Base-by-base conservation (phyloP, 2,329 filamentous ascomycete species). In the Phyllosticta citribraziliensis region DNA sequence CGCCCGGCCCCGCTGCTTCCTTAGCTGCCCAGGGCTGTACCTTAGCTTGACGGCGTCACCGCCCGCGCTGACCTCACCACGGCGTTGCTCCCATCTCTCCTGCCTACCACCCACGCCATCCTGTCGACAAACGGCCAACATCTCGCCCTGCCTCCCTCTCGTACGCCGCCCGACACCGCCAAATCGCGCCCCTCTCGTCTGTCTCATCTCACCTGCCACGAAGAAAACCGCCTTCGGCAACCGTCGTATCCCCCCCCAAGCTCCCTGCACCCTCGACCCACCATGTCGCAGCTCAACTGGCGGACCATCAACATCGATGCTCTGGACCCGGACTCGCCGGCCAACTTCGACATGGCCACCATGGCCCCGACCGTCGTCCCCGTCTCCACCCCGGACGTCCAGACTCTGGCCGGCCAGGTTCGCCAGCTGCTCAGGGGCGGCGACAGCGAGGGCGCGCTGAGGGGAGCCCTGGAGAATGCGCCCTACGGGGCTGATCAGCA, bases 251-350 rank as follows among this genome's bases (percentile, higher is more conserved):
- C 50, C 52, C 52, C 58, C 24, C 27, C 30, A 25, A 47, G 14
- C 51, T 30, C 25, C 17, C 47, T 27, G 9, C 60, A 47, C 50
- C 51, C n/a, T 27, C 25, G 10, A 54, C 12, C 61, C 62, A 67
- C 63, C 63, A 79, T 79, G 78, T 75, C 78, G 52, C 69, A 73
- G 60, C 74, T 83, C 76, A 86, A 87, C 73, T 87, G 83, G 79
- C 89, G 92, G 75, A 96, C 91, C 67, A 94, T 97, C 82, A 91
- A 97, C 82, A 88, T 97, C 75, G 92, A 97, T 74, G 87, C 88
- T 67, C 83, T 96, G 69, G 89, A 94, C 74, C 90, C 92, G 63
- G 92, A 97, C 76, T 94, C 91, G 69, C 84, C 89, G 66, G 79
- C 85, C 76, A 97, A 97, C 83, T 97, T 97, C 79, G 89, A 95